phyloP scores from a whole-genome alignment of 2,329 filamentous ascomycete genomes.

The Colletotrichum cereale region DNA sequence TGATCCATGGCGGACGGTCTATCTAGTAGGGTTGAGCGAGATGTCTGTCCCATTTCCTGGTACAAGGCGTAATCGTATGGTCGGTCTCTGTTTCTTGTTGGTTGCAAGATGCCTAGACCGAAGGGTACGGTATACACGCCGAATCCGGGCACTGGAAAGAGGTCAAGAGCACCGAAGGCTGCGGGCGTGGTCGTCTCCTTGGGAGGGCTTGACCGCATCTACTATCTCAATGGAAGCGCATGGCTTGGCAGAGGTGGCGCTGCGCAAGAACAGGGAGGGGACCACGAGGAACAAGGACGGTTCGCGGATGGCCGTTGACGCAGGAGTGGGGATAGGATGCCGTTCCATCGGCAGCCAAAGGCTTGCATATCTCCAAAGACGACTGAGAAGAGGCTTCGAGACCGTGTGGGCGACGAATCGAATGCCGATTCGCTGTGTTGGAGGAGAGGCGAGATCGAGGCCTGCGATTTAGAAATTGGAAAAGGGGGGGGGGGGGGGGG shows the following conservation, averaged over 20 bases:
- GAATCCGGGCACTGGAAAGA: background rate
- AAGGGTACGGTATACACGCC: background rate
- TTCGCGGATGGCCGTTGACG: conserved; percentile 8
- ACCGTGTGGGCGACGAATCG: conserved; percentile 12
- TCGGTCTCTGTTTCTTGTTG: background rate
- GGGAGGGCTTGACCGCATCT: background rate
- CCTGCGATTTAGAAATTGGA: background rate
- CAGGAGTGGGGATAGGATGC: conserved; percentile 5
- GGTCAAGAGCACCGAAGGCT: background rate
- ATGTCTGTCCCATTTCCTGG: background rate
- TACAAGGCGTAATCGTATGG: background rate
- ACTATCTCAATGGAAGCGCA: conserved; percentile 7
- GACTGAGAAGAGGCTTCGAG: conserved; percentile 3
- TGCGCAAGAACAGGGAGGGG: background rate
- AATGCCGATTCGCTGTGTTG: conserved; percentile 17
- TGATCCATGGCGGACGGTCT: background rate
- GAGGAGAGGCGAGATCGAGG: background rate
- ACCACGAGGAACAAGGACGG: background rate
- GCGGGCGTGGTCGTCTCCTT: background rate
- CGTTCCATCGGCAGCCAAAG: conserved; percentile 6
- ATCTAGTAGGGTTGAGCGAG: background rate
- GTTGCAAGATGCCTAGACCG: conserved; percentile 19
- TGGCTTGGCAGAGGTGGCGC: background rate
- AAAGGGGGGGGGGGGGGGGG: background rate
- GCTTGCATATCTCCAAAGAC: conserved; percentile 4